Evolutionary conservation across 768 basidiomycete genomes (phyloP).

Genomic region (Tylopilus plumbeoviolaceoides): DNA sequence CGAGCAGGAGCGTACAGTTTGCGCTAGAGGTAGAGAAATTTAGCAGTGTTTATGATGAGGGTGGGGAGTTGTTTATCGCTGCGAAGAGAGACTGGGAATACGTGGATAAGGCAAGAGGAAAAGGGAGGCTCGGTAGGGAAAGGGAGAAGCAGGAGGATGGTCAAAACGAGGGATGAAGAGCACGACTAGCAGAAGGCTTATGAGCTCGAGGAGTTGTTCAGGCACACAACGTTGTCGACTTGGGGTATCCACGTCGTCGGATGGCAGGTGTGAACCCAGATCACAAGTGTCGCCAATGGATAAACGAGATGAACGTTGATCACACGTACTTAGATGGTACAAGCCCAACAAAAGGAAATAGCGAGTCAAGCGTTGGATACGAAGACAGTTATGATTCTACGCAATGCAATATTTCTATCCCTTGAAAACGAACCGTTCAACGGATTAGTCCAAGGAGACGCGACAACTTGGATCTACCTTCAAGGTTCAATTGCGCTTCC

Average conservation of each 20-base stretch:
- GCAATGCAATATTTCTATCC: slow-evolving; percentile 14
- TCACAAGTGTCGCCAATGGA: neutral
- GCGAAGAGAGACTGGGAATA: slow-evolving; percentile 56
- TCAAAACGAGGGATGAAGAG: neutral
- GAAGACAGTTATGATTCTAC: slow-evolving; percentile 16
- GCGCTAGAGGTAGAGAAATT: slow-evolving; percentile 50
- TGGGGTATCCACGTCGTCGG: neutral
- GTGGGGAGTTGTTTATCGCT: slow-evolving; percentile 41
- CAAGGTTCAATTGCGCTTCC: neutral
- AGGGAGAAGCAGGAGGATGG: slow-evolving; percentile 35
- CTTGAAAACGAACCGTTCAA: neutral
- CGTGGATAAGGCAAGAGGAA: slow-evolving; percentile 69
- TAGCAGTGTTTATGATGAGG: slow-evolving; percentile 46
- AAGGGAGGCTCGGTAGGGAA: slow-evolving; percentile 69
- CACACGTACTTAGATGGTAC: neutral
- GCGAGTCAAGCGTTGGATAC: slow-evolving; percentile 1
- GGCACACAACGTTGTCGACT: neutral
- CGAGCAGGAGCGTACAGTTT: slow-evolving; percentile 24
- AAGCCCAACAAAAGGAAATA: neutral
- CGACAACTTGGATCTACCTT: slow-evolving; percentile 1
- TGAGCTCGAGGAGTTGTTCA: too few species aligned
- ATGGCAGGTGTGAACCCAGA: neutral
- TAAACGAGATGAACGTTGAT: neutral
- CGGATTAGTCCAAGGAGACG: neutral
- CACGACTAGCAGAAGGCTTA: neutral